phyloP scores from a whole-genome alignment of 768 basidiomycete species.

The Leucocoprinus birnbaumii region DNA sequence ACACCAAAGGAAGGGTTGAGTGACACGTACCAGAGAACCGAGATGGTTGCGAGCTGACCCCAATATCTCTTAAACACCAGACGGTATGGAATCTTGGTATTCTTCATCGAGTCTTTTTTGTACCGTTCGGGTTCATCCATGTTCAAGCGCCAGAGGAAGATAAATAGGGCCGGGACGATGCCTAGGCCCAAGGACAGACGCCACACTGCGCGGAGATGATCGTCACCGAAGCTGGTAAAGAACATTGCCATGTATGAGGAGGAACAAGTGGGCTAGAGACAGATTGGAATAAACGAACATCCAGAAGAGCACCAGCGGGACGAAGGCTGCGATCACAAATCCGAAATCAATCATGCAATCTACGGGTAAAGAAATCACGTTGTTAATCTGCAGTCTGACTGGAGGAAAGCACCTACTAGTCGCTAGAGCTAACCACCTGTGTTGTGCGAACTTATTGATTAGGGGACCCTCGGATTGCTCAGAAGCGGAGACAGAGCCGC shows the following conservation, averaged over 20 bases:
- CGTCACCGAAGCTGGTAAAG: slow-evolving; percentile 56
- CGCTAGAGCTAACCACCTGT: slow-evolving; percentile 83
- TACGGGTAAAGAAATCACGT: slow-evolving; percentile 21
- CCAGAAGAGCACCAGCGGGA: slow-evolving; percentile 85
- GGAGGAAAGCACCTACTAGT: slow-evolving; percentile 57
- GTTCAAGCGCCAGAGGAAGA: slow-evolving; percentile 82
- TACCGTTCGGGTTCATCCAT: slow-evolving; percentile 81
- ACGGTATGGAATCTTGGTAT: slow-evolving; percentile 68
- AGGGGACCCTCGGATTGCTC: slow-evolving; percentile 87
- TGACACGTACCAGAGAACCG: slow-evolving; percentile 62
- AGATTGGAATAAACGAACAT: slow-evolving; percentile 48
- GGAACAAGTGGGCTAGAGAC: background rate
- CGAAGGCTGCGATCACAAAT: slow-evolving; percentile 76
- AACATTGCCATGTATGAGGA: too few relatives aligned
- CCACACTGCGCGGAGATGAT: slow-evolving; percentile 87
- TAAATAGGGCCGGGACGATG: slow-evolving; percentile 70
- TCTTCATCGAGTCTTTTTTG: slow-evolving; percentile 77
- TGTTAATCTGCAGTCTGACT: too few relatives aligned
- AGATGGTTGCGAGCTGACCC: slow-evolving; percentile 67
- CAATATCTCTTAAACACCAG: slow-evolving; percentile 83
- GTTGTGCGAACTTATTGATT: slow-evolving; percentile 76
- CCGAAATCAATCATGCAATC: slow-evolving; percentile 86
- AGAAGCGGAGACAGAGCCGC: slow-evolving; percentile 83
- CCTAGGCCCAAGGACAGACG: slow-evolving; percentile 84
- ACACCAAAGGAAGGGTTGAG: background rate